Conservation (phyloP, 768 basidiomycete genomes). For the Lepiota subincarnata region DNA sequence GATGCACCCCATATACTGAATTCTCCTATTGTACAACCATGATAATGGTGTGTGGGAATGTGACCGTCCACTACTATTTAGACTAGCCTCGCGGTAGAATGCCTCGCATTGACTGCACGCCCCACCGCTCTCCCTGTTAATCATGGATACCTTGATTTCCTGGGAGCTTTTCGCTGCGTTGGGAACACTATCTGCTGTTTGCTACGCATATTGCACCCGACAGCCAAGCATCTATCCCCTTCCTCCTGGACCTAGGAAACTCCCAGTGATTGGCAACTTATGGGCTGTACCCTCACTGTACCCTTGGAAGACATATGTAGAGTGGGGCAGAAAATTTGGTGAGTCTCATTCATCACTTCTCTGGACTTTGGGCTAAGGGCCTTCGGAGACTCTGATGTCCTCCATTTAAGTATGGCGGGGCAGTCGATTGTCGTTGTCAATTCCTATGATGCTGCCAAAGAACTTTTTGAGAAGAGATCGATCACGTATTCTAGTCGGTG, state of each 20-base stretch:
- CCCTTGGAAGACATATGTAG: conserved; percentile 38
- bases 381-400: conserved; percentile 18
- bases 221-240: conserved; percentile 14
- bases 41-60: no score
- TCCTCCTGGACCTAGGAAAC: conserved; percentile 39
- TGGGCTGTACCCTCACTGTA: conserved; percentile 37
- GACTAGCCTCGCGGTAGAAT: not conserved
- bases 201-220: not conserved
- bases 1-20: no score
- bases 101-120: not conserved
- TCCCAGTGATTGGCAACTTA: conserved; percentile 42
- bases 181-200: not conserved
- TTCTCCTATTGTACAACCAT: no score
- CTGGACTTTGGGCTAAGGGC: not conserved
- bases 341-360: not conserved
- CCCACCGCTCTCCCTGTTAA: no score
- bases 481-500: conserved; percentile 21
- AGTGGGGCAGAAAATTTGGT: conserved; percentile 42
- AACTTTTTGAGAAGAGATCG: conserved; percentile 20
- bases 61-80: no score
- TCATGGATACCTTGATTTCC: not conserved
- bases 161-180: not conserved
- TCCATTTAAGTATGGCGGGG: conserved; percentile 18
- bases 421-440: conserved; percentile 19
- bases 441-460: conserved; percentile 16